phyloP scores from a whole-genome alignment of 2,329 filamentous ascomycete species.

The Hawksworthiomyces lignivorus region DNA sequence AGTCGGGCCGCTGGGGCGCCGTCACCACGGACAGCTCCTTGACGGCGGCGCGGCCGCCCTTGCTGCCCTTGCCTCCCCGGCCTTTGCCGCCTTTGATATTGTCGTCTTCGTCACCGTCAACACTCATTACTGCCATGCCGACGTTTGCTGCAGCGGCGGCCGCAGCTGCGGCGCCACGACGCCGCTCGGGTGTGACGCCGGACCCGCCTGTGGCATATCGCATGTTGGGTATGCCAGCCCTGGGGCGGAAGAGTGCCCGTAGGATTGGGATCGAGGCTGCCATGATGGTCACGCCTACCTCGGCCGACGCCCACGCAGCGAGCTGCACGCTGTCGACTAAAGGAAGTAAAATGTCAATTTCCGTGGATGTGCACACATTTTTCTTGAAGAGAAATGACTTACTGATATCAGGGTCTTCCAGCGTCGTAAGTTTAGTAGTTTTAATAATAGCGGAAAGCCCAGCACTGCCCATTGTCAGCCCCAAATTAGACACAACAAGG shows the following conservation, averaged over 20 bases:
- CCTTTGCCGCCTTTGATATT: no score
- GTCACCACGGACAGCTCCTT: no score
- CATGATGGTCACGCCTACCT: constrained; percentile 28
- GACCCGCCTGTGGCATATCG: background rate
- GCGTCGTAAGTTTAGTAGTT: constrained; percentile 4
- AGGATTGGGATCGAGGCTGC: constrained; percentile 25
- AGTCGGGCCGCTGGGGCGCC: no score
- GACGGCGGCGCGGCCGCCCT: no score
- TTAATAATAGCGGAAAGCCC: constrained; percentile 7
- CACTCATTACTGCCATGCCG: background rate
- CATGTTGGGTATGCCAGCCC: background rate
- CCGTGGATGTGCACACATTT: no score
- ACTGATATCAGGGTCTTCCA: constrained; percentile 10
- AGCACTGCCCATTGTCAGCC: constrained; percentile 3
- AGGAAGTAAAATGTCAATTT: no score
- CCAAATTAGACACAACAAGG: no score
- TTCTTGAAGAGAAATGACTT: background rate
- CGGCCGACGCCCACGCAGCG: constrained; percentile 21
- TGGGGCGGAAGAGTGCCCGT: constrained; percentile 19
- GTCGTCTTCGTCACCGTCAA: no score
- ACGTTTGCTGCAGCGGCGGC: background rate
- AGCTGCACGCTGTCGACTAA: constrained; percentile 16
- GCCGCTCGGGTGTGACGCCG: background rate
- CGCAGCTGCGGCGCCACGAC: background rate
- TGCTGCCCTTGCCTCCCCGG: no score